These are phyloP conservation scores for Gossypium turneri DNA, from an alignment of 345 rosid genomes.

Conservation along the genomic window DNA sequence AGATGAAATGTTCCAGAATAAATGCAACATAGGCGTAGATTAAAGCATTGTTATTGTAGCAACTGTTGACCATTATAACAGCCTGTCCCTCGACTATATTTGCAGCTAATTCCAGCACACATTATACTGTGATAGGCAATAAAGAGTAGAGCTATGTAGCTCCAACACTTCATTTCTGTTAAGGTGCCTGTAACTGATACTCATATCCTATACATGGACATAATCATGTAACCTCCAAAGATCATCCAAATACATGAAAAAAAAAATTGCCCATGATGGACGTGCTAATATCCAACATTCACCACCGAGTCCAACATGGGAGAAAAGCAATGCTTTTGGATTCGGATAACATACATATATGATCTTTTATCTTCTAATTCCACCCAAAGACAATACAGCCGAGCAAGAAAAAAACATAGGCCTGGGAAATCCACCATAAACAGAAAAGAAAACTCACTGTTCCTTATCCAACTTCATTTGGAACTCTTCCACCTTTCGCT, in stretches of 20 bases:
- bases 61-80: neutral
- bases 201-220: neutral
- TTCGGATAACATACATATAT: neutral
- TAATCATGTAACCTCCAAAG: neutral
- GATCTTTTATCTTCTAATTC: neutral
- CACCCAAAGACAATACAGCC: neutral
- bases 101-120: neutral
- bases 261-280: neutral
- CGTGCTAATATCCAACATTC: neutral
- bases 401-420: neutral
- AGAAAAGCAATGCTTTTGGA: neutral
- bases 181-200: neutral
- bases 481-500: conserved; percentile 49
- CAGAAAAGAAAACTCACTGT: conserved; percentile 37
- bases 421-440: neutral
- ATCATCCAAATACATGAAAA: neutral
- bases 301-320: neutral
- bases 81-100: neutral
- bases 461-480: conserved; percentile 55
- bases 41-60: neutral
- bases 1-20: neutral
- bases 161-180: neutral
- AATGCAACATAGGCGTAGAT: neutral
- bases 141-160: neutral
- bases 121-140: neutral